These are phyloP conservation scores for Cutaneotrichosporon spelunceum DNA, from an alignment of 1,284 basidiomycete genomes.

Conservation along the genomic window DNA sequence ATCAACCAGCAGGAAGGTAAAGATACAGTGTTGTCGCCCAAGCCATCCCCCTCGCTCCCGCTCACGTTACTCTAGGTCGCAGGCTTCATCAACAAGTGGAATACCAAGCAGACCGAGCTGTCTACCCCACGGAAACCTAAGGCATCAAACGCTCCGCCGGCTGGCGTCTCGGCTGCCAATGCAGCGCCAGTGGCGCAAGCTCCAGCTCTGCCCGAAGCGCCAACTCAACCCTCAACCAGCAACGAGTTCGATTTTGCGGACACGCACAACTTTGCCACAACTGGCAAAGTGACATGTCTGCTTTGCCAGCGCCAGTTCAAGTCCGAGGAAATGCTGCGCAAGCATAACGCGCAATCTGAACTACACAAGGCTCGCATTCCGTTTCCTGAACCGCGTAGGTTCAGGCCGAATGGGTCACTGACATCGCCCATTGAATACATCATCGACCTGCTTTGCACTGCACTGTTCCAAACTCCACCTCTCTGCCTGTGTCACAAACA, in stretches of 20 bases:
- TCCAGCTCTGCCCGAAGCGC: constrained; percentile 34
- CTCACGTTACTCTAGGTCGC: constrained; percentile 59
- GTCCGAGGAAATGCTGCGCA: constrained; percentile 70
- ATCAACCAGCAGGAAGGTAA: constrained; percentile 83
- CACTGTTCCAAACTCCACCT: constrained; percentile 1
- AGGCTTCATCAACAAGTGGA: constrained; percentile 91
- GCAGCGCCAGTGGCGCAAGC: not conserved
- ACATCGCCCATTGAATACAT: constrained; percentile 18
- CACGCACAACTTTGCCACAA: constrained; percentile 42
- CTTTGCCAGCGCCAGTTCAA: constrained; percentile 92
- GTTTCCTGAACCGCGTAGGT: constrained; percentile 33
- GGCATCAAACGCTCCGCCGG: constrained; percentile 28
- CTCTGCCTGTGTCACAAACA: not conserved
- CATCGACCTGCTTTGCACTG: not conserved
- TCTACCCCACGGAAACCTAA: constrained; percentile 29
- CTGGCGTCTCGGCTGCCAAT: constrained; percentile 43
- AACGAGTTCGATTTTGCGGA: constrained; percentile 74
- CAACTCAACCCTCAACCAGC: constrained; percentile 41
- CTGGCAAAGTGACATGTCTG: constrained; percentile 68
- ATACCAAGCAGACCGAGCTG: constrained; percentile 82
- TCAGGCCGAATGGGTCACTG: constrained; percentile 27
- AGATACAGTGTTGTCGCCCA: constrained; percentile 22
- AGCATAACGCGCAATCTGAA: constrained; percentile 84
- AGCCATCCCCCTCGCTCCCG: not conserved
- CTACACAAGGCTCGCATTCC: constrained; percentile 75